Percentiles rank a stretch among this genome's conserved stretches.
phyloP scores from a whole-genome alignment of 371 early-diverging fungal genomes.

The Mucor lusitanicus region DNA sequence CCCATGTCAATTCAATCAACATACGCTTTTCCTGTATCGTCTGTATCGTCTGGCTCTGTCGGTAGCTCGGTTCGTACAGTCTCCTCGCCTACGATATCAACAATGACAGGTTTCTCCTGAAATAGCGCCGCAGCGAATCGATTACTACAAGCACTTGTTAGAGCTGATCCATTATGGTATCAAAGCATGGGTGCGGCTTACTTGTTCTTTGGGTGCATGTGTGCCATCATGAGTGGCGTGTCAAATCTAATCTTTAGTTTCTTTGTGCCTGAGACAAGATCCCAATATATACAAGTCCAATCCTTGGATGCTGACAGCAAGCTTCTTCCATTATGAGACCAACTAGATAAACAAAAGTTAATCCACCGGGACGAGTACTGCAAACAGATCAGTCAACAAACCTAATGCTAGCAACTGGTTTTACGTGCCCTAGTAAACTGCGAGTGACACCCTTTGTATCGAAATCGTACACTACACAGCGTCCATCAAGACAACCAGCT shows the following conservation, averaged over 20 bases:
- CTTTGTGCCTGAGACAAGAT: conserved; percentile 61
- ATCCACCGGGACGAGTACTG: background rate
- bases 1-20: background rate
- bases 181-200: conserved; percentile 12
- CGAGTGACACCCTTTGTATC: conserved; percentile 77
- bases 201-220: conserved; percentile 75
- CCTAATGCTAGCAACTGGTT: conserved; percentile 77
- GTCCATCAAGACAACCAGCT: conserved; percentile 82
- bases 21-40: conserved; percentile 8
- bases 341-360: conserved; percentile 37
- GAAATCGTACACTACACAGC: conserved; percentile 86
- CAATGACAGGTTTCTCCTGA: conserved; percentile 55
- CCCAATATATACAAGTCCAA: conserved; percentile 91
- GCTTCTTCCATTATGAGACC: conserved; percentile 72
- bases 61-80: conserved; percentile 21
- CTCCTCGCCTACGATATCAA: conserved; percentile 45
- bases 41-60: conserved; percentile 26
- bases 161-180: background rate
- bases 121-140: conserved; percentile 58
- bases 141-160: conserved; percentile 27
- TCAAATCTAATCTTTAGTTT: conserved; percentile 63
- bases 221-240: conserved; percentile 65
- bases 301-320: conserved; percentile 72
- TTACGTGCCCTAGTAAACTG: conserved; percentile 74
- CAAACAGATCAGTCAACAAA: conserved; percentile 23